These are phyloP conservation scores for Penicillium sp. DNA, from an alignment of 2,329 filamentous ascomycete species.

Conservation along the genomic window DNA sequence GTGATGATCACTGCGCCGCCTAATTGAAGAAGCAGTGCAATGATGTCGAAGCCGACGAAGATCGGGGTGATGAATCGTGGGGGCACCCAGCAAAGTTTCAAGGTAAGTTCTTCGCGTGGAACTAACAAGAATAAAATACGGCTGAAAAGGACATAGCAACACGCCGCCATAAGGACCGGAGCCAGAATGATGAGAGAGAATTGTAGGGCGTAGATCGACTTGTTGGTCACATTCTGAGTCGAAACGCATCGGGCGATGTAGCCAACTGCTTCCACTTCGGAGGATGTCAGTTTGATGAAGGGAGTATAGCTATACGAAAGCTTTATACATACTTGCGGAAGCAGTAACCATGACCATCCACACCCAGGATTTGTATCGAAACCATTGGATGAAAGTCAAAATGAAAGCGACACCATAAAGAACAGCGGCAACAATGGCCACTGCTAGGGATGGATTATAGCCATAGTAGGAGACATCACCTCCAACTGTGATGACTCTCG, in stretches of 20 bases:
- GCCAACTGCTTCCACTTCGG: slow-evolving; percentile 42
- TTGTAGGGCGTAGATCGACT: slow-evolving; percentile 34
- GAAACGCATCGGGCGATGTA: slow-evolving; percentile 36
- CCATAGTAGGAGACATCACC: slow-evolving; percentile 15
- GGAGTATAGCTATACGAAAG: background rate
- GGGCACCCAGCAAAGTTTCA: slow-evolving; percentile 38
- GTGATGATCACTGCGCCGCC: slow-evolving; percentile 43
- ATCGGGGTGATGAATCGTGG: slow-evolving; percentile 38
- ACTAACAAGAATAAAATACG: slow-evolving; percentile 43
- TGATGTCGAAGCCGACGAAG: slow-evolving; percentile 43
- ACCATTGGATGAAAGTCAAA: slow-evolving; percentile 29
- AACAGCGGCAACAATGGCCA: slow-evolving; percentile 28
- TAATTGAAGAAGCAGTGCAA: slow-evolving; percentile 41
- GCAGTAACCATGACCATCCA: slow-evolving; percentile 36
- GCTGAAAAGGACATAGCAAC: slow-evolving; percentile 41
- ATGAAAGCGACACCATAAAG: slow-evolving; percentile 28
- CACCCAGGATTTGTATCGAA: slow-evolving; percentile 32
- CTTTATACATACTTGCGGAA: slow-evolving; percentile 25
- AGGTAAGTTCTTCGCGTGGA: slow-evolving; percentile 31
- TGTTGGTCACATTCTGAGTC: slow-evolving; percentile 21
- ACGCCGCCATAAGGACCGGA: slow-evolving; percentile 42
- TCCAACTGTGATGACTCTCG: background rate
- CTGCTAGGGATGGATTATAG: slow-evolving; percentile 30
- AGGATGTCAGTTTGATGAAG: background rate
- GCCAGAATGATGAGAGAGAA: slow-evolving; percentile 41